phyloP scores from a whole-genome alignment of 352 stramenopile species.

The Thalassiosira exigua region DNA sequence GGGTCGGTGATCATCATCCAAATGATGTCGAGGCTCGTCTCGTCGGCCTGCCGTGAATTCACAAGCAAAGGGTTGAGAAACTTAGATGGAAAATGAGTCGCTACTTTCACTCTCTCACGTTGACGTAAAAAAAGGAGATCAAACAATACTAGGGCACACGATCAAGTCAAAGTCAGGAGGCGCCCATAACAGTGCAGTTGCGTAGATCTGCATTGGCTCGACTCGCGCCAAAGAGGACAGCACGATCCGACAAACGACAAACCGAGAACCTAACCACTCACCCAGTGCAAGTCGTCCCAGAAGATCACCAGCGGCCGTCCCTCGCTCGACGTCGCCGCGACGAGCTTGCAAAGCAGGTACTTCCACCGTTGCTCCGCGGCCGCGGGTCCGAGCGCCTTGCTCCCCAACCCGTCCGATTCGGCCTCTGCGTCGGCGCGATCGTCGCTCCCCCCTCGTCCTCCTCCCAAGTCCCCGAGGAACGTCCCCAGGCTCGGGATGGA shows the following conservation, averaged over 20 bases:
- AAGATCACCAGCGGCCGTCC: slow-evolving; percentile 21
- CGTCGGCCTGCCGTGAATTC: slow-evolving; percentile 24
- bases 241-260: background rate
- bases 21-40: slow-evolving; percentile 31
- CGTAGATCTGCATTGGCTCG: too few species aligned
- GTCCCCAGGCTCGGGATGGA: slow-evolving; percentile 23
- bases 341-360: slow-evolving; percentile 36
- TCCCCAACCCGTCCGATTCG: background rate
- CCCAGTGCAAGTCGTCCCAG: slow-evolving; percentile 35
- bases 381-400: background rate
- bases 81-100: too few species aligned
- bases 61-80: too few species aligned
- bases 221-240: too few species aligned
- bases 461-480: slow-evolving; percentile 14
- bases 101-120: too few species aligned
- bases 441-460: too few species aligned
- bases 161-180: too few species aligned
- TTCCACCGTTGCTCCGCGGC: slow-evolving; percentile 21
- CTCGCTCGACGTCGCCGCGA: slow-evolving; percentile 15
- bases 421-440: too few species aligned
- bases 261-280: slow-evolving; percentile 1
- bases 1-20: slow-evolving; percentile 32
- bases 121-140: too few species aligned
- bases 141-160: too few species aligned
- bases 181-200: too few species aligned